phyloP scores from a whole-genome alignment of 495 filamentous ascomycete species.

The Trichoderma parareesei region DNA sequence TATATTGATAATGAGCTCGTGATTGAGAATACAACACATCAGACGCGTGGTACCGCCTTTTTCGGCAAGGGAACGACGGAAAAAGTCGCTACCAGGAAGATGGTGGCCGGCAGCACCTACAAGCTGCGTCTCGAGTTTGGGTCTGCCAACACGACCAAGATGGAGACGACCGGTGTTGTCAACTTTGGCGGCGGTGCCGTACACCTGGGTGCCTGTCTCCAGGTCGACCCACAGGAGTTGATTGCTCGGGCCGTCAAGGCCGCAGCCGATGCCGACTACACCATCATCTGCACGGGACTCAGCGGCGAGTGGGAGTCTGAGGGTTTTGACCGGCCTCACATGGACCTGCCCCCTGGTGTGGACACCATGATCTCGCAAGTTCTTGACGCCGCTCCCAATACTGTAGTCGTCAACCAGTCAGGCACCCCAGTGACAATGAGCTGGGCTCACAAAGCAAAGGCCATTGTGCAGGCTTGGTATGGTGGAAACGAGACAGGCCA shows the following conservation, averaged over 20 bases:
- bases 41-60: slow-evolving; percentile 52
- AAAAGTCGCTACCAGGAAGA: slow-evolving; percentile 43
- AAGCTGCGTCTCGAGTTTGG: slow-evolving; percentile 54
- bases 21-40: slow-evolving; percentile 56
- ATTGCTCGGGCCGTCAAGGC: slow-evolving; percentile 47
- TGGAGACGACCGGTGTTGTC: not conserved
- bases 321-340: slow-evolving; percentile 73
- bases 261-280: slow-evolving; percentile 63
- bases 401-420: slow-evolving; percentile 74
- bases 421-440: slow-evolving; percentile 83
- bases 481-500: slow-evolving; percentile 87
- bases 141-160: slow-evolving; percentile 31
- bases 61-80: slow-evolving; percentile 53
- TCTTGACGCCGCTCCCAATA: slow-evolving; percentile 59
- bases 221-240: not conserved
- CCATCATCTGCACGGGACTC: slow-evolving; percentile 70
- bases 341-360: slow-evolving; percentile 57
- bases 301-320: slow-evolving; percentile 87
- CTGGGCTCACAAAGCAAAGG: slow-evolving; percentile 60
- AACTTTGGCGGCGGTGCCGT: slow-evolving; percentile 1
- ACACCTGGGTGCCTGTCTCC: not conserved
- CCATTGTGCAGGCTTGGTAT: slow-evolving; percentile 71
- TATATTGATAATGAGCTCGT: slow-evolving; percentile 56
- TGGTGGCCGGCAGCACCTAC: slow-evolving; percentile 53
- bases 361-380: slow-evolving; percentile 62